These are phyloP conservation scores for Epichloe scottii DNA, from an alignment of 2,329 filamentous ascomycete genomes.

Conservation along the genomic window DNA sequence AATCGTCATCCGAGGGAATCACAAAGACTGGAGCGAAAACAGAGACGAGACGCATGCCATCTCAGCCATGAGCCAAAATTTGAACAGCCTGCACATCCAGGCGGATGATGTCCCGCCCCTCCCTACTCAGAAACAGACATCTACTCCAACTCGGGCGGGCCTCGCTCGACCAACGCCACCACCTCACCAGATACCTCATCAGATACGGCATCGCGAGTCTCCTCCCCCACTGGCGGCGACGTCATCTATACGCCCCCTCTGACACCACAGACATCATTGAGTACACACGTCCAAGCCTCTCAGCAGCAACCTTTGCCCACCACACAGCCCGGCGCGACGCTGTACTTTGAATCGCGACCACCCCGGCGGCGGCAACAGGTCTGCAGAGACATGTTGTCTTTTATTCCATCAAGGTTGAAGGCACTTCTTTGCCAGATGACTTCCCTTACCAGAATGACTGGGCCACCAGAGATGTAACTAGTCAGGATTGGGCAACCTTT, in stretches of 20 bases:
- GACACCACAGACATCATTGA: constrained; percentile 26
- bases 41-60: too few species aligned
- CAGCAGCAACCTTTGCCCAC: not conserved
- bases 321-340: constrained; percentile 10
- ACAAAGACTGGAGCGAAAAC: too few species aligned
- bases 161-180: constrained; percentile 12
- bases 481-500: constrained; percentile 48
- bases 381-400: constrained; percentile 14
- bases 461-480: constrained; percentile 30
- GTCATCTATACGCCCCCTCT: constrained; percentile 38
- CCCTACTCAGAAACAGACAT: constrained; percentile 47
- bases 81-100: constrained; percentile 9
- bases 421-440: constrained; percentile 26
- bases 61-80: constrained; percentile 8
- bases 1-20: too few species aligned
- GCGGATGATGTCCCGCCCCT: constrained; percentile 33
- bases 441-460: constrained; percentile 30
- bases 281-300: constrained; percentile 1
- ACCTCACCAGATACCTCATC: constrained; percentile 5
- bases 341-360: constrained; percentile 36
- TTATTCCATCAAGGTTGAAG: constrained; percentile 23
- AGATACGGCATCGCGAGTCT: constrained; percentile 21
- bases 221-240: constrained; percentile 29
- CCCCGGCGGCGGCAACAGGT: constrained; percentile 9
- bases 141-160: constrained; percentile 30